Base-by-base conservation (phyloP, 1,284 basidiomycete genomes). In the Anthracocystis setariae region DNA sequence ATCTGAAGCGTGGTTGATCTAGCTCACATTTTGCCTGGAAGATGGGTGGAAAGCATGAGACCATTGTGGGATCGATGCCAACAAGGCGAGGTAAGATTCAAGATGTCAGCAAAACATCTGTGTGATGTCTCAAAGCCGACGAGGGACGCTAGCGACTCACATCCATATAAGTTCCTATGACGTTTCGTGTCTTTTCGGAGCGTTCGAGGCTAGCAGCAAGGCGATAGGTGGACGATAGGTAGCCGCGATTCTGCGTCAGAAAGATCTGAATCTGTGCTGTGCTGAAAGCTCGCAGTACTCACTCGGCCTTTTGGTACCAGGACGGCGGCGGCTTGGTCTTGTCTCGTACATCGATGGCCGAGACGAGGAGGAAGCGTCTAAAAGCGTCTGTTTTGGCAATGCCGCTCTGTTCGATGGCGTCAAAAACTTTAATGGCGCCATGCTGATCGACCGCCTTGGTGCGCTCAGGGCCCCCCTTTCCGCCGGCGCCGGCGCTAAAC, bases 341-440 rank as follows among this genome's bases (percentile, higher is more conserved):
- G 76, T 90, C 85, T 21, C 90, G 84, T 1, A 88, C 82, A 77
- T 91, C 90, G n/a, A 90, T 79, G 0, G 89, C 88, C 10, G 88
- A 88, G 33, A 92, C 87, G 21, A 78, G 57, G 48, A 90, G 81
- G 38, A 91, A 85, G 43, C 91, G 80, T 25, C 86, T 82, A 20
- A 89, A 89, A 58, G 86, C 86, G 8, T 52, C 52, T 8, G 81
- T 63, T 20, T 55, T 50, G 24, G 83, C 71, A 1, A 86, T 84
- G 33, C 85, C 77, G 0, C 88, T 84, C 2, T 72, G 82, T 76
- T 90, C 89, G 60, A 91, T 85, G 0, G 89, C 90, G 73, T 91
- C 89, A 76, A 89, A 91, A 0, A 90, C 87, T 81, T 90, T 91
- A 54, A 91, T 74, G 0, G 90, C 89, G 3, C 89, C 90, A 49